Conservation (phyloP, 352 stramenopile species). For the Globisporangium heterothallicum region DNA sequence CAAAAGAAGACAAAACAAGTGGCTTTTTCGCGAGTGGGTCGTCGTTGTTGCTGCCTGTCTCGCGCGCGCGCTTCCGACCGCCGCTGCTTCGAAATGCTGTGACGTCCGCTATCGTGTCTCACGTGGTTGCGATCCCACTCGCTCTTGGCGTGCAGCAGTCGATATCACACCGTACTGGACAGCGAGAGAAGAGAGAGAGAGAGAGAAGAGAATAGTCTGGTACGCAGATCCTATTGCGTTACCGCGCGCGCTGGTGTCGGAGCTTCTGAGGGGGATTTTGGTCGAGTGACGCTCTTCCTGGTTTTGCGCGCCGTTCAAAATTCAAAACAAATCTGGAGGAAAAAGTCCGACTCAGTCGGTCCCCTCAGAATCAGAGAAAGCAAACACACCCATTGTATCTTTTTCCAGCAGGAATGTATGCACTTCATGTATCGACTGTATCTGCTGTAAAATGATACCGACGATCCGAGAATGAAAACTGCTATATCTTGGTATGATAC, state of each 20-base stretch:
- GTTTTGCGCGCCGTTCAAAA: slow-evolving; percentile 14
- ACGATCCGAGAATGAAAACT: too few species aligned
- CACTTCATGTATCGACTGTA: too few species aligned
- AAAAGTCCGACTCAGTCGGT: not conserved
- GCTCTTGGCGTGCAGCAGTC: not conserved
- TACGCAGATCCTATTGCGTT: too few species aligned
- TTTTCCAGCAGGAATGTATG: too few species aligned
- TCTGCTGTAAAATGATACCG: too few species aligned
- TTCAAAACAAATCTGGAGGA: slow-evolving; percentile 2
- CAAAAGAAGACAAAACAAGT: slow-evolving; percentile 1
- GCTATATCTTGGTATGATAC: not conserved
- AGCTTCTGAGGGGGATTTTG: slow-evolving; percentile 7
- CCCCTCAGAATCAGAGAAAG: not conserved
- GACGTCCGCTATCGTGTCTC: slow-evolving; percentile 10
- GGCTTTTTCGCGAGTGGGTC: slow-evolving; percentile 18
- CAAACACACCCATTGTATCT: too few species aligned
- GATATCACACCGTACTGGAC: not conserved
- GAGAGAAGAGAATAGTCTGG: too few species aligned
- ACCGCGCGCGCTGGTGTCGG: not conserved
- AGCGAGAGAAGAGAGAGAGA: not conserved
- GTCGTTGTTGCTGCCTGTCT: slow-evolving; percentile 12
- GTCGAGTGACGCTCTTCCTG: not conserved
- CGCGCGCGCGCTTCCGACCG: slow-evolving; percentile 28
- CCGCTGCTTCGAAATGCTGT: slow-evolving; percentile 6
- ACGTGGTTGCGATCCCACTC: not conserved